Evolutionary conservation across 306 rosid genomes (phyloP), one percentile per base, ranked within the genome.

Genomic region (Casuarina equisetifolia): DNA sequence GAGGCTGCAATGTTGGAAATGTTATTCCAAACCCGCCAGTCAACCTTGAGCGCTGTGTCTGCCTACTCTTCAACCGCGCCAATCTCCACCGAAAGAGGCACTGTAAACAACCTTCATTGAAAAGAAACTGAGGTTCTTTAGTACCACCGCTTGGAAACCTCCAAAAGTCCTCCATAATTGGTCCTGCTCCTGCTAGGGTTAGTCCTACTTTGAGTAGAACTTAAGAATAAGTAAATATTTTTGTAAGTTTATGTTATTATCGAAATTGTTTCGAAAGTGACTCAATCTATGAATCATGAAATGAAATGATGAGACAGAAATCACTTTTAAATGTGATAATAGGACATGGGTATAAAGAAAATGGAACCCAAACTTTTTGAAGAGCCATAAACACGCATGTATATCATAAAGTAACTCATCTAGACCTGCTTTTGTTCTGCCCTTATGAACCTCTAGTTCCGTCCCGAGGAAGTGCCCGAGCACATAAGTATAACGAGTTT

Each of bases 351-450:
- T 36, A 16, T 57, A 49, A 57, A 64, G 45, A 55, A 38, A 55
- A 25, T 25, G 32, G 32, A 25, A 25, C 32, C 32, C 77, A 70
- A 20, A 73, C 59, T 73, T 82, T 75, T 51, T 76, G 48, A 69
- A 84, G 81, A 77, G 79, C 85, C 76, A 87, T 38, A 49, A 72
- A 73, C 43, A 79, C 66, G 17, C 79, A 35, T 59, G 53, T 16
- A 79, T 58, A 73, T 17, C 0, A 13, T 46, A 82, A 77, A 55
- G 15, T 16, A n/a, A 49, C 6, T 6, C 40, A 74, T 25, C 25
- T 43, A 15, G 15, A 50, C 69, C 63, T 77, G 70, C 59, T 42
- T 74, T 61, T 39, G 46, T 74, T 69, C 78, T 50, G 55, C 57
- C 45, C 63, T 0, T 25, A 25, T 25, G 32, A 25, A 25, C 32